Conservation (phyloP, 2,329 filamentous ascomycete species). For the Pestalotiopsis sp. region DNA sequence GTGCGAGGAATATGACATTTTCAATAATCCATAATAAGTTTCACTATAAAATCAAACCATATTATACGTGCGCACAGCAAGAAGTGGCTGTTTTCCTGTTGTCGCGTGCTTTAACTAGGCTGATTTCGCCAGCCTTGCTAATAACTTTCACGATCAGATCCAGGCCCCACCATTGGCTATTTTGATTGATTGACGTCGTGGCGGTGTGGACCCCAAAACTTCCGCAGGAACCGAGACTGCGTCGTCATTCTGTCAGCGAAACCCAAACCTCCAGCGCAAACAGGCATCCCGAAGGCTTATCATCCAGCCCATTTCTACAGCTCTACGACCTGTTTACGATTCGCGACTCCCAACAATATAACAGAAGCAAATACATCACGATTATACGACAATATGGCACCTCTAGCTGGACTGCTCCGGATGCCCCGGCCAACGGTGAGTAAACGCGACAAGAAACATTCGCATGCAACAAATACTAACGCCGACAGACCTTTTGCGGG, state of each 20-base stretch:
- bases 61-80: too few relatives aligned
- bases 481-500: conserved; percentile 74
- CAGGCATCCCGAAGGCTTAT: background rate
- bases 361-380: background rate
- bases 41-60: too few relatives aligned
- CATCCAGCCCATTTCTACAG: background rate
- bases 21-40: too few relatives aligned
- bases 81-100: background rate
- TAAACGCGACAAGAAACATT: conserved; percentile 8
- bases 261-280: background rate
- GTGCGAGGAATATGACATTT: too few relatives aligned
- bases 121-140: background rate
- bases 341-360: background rate
- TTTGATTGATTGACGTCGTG: conserved; percentile 2
- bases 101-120: background rate
- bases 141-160: background rate
- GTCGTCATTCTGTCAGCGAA: conserved; percentile 2
- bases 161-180: background rate
- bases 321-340: background rate
- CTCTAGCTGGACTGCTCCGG: conserved; percentile 9
- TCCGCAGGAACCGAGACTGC: conserved; percentile 6
- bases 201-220: conserved; percentile 5
- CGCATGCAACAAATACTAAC: conserved; percentile 10
- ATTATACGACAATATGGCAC: background rate
- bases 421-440: conserved; percentile 14